phyloP scores from a whole-genome alignment of 192 early-diverging fungal species.

The Coemansia asiatica region DNA sequence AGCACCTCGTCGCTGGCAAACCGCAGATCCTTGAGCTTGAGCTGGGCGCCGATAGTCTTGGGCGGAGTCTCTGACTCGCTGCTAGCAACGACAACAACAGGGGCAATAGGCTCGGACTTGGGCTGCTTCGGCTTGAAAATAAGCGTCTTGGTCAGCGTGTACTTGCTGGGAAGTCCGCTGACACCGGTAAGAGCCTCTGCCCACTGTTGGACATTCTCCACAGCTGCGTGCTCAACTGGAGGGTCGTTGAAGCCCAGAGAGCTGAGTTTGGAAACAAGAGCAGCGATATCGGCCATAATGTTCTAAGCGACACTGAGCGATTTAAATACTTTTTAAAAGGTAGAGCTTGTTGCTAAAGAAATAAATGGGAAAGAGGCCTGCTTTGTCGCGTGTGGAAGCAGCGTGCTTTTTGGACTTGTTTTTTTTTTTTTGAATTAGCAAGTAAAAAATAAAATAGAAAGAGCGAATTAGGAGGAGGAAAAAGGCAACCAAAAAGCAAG shows the following conservation, averaged over 20 bases:
- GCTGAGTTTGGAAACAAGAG: conserved; percentile 42
- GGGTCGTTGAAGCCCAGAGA: conserved; percentile 37
- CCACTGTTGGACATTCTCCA: conserved; percentile 63
- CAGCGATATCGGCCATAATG: conserved; percentile 36
- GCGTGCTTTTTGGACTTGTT: not conserved
- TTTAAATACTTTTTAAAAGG: not conserved
- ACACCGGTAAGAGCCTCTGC: conserved; percentile 38
- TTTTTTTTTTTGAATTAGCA: conserved; percentile 2
- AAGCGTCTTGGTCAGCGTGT: conserved; percentile 67
- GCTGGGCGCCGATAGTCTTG: conserved; percentile 55
- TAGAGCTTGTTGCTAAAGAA: not conserved
- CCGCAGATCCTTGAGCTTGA: conserved; percentile 70
- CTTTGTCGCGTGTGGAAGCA: not conserved
- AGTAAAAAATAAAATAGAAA: not conserved
- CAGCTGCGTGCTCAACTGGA: conserved; percentile 57
- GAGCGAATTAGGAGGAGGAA: not conserved
- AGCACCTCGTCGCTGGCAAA: conserved; percentile 72
- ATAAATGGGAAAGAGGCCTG: not conserved
- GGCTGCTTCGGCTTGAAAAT: conserved; percentile 79
- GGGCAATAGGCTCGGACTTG: conserved; percentile 61
- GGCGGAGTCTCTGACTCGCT: conserved; percentile 57
- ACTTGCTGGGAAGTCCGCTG: conserved; percentile 30
- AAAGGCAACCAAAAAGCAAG: not conserved
- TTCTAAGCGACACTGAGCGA: conserved; percentile 1
- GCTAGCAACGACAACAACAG: conserved; percentile 64